phyloP scores from a whole-genome alignment of 176 grass and related monocot species.

The Oryza glumipatula region DNA sequence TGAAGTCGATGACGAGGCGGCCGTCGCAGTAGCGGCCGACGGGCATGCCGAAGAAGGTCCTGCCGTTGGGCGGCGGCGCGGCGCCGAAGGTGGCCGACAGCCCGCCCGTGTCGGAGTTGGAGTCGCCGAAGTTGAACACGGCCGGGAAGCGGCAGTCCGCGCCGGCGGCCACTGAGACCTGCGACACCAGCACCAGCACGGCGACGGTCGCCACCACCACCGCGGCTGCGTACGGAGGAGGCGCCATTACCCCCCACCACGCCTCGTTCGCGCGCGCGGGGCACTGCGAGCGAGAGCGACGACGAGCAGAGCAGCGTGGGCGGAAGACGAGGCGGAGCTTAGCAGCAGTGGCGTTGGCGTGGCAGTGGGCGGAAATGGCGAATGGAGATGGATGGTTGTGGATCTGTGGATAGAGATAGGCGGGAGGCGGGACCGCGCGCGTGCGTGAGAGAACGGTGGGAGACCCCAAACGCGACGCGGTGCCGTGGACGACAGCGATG shows the following conservation, averaged over 20 bases:
- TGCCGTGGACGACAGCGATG: neutral
- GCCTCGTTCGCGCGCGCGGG: neutral
- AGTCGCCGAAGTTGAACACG: constrained; percentile 96
- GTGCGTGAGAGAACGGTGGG: neutral
- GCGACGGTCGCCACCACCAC: constrained; percentile 1
- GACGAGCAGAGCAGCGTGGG: neutral
- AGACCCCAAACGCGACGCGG: neutral
- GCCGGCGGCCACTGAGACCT: neutral
- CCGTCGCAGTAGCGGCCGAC: constrained; percentile 85
- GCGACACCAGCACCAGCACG: neutral
- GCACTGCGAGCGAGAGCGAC: neutral
- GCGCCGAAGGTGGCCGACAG: constrained; percentile 81
- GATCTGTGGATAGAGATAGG: constrained; percentile 10
- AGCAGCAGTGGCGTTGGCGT: neutral
- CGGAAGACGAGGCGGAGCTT: neutral
- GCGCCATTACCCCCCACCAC: constrained; percentile 6
- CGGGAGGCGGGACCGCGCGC: neutral
- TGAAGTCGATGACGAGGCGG: constrained; percentile 93
- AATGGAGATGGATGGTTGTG: neutral
- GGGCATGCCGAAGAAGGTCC: constrained; percentile 89
- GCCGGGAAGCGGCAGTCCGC: constrained; percentile 78
- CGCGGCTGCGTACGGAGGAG: neutral
- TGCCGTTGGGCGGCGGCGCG: constrained; percentile 88
- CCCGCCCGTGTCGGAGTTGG: constrained; percentile 97
- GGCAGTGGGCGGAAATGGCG: neutral